Evolutionary conservation across 257 asterid species (phyloP), one percentile per base, ranked within the genome.

Genomic region (Rhazya stricta): DNA sequence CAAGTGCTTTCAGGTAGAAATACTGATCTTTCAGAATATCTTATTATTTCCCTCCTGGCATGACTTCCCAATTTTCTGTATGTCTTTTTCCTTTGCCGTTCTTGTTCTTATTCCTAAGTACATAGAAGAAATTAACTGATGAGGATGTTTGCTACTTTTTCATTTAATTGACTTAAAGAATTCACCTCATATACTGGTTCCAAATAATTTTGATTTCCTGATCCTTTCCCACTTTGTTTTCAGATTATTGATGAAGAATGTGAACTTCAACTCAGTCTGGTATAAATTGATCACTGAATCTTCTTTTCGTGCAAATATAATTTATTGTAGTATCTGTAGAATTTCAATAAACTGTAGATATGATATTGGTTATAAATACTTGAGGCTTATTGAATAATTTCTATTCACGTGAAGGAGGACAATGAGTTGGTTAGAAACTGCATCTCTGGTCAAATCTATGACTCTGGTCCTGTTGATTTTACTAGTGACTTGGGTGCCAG

Each of bases 371-470:
- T 27, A 12, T 37, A 27, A 41, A 36, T 46, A 1, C 11, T 23
- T 46, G 63, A 27, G 29, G 54, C 41, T 68, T 68, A 51, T 34
- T 75, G 56, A 77, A 50, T 72, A 41, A 30, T 67, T 81, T 76
- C 23, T 75, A 63, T 67, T 78, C 76, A 32, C 78, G 45, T 86
- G 84, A 83, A 93, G 98, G 97, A 90, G 89, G 97, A 91, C 43
- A 85, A 83, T 77, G 86, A 86, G 66, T 74, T 93, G 86, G 82
- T 90, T 71, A 69, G 85, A 58, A 88, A 86, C 83, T 91, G 98
- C 89, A 88, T 93, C 80, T 81, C 94, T 48, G 98, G 96, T 77
- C 96, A 93, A 81, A 89, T 93, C 60, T 91, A 88, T 78, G 98
- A 91, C 79, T 91, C 98, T 74, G 93, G 92, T 87, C 98, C 98